Base-by-base conservation (phyloP, 148 eudicot genomes). In the Camellia granthamiana region DNA sequence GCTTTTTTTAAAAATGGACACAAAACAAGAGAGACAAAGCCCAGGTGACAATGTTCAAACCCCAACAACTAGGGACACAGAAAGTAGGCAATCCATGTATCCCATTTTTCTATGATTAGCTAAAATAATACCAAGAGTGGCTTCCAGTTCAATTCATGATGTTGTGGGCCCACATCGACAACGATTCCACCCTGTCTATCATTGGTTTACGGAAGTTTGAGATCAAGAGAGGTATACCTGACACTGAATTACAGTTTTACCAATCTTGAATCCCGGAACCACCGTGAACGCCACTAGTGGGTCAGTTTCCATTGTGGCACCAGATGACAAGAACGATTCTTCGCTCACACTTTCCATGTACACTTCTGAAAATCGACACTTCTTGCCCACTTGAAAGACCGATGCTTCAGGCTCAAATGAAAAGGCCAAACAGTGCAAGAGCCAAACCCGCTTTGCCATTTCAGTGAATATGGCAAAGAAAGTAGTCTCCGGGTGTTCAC, bases 381-480 rank as follows among this genome's bases (percentile, higher is more conserved):
- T 81, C 43, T 87, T 87, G 19, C 77, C 80, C 70, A 89, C 90
- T 82, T 88, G 97, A 77, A 94, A 94, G 68, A 94, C 85, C 3
- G 90, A 81, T 18, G 89, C 95, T 58, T 86, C 87, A 0, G 94
- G 88, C 43, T 88, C 89, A 3, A 87, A 91, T 1, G 95, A 87
- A 66, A 91, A 92, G 2, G 95, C 90, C 80, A 96, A 52, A 79
- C 98, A 91, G 59, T 96, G 99, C 16, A 94, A 84, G 1, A 92
- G 88, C 97, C 97, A 96, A 19, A 96, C 88, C 70, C 91, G 85
- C 78, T 91, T 94, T 9, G 99, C 95, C 95, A 94, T 91, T 76
- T 96, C 97, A 1, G 89, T 81, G 63, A 86, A 96, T 7, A 86
- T 68, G 16, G 77, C 71, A 61, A 90, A 96, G 78, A 94, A 91